Conservation (phyloP, 208 protist species). For the Blastocrithidia nonstop region DNA sequence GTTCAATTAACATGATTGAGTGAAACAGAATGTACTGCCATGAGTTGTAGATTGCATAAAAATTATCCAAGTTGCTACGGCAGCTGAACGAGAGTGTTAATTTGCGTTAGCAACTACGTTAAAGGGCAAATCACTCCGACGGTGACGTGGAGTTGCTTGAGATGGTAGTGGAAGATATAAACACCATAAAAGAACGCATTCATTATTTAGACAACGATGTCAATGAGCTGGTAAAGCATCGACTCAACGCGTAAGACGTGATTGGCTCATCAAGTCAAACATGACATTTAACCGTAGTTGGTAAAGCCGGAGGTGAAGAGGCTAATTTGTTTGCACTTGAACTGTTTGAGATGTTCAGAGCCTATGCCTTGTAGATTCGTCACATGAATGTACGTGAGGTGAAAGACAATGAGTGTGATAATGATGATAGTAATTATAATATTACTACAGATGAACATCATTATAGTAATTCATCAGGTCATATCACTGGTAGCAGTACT, state of each 20-base stretch:
- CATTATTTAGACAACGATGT: slow-evolving; percentile 29
- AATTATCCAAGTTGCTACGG: slow-evolving; percentile 14
- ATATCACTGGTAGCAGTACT: slow-evolving; percentile 3
- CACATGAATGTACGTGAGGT: slow-evolving; percentile 13
- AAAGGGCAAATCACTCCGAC: slow-evolving; percentile 4
- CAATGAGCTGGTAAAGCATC: slow-evolving; percentile 35
- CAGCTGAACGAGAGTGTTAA: slow-evolving; percentile 54
- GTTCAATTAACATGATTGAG: slow-evolving; percentile 34
- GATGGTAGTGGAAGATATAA: slow-evolving; percentile 61
- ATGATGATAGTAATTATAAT: background rate
- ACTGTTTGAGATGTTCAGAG: slow-evolving; percentile 54
- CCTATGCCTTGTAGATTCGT: slow-evolving; percentile 39
- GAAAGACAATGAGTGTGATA: slow-evolving; percentile 11
- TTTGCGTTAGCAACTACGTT: slow-evolving; percentile 22
- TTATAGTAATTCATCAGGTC: background rate
- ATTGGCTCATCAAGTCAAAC: slow-evolving; percentile 48
- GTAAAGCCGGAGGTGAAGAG: slow-evolving; percentile 78
- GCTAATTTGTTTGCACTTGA: slow-evolving; percentile 75
- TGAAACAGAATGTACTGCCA: slow-evolving; percentile 72
- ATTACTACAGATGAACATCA: background rate
- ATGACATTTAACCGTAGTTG: slow-evolving; percentile 49
- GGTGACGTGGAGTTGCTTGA: slow-evolving; percentile 55
- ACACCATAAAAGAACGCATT: slow-evolving; percentile 19
- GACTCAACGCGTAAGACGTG: slow-evolving; percentile 50
- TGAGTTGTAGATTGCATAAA: slow-evolving; percentile 51